Evolutionary conservation across 1,284 basidiomycete species (phyloP), one percentile per base, ranked within the genome.

Genomic region (Takashimella koratensis): DNA sequence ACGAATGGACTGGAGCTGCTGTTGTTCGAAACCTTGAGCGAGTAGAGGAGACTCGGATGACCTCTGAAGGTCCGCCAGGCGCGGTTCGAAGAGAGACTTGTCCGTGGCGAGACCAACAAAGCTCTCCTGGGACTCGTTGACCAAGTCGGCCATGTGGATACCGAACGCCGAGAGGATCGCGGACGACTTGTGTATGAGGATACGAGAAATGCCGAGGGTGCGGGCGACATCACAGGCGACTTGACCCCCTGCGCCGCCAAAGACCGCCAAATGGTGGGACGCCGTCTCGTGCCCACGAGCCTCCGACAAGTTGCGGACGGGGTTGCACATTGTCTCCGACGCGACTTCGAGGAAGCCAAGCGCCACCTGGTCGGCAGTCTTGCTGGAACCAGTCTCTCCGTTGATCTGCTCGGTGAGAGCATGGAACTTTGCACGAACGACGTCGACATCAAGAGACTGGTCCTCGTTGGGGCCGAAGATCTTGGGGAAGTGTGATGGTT

Each of bases 401-500:
- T 77, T 77, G 67, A 80, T 79, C 45, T 71, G 58, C 1, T 60
- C 47, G 5, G 70, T 67, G 2, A 80, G 63, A 8, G 59, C 55
- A 36, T 74, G 63, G 54, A 80, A 78, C 1, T 68, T 69, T 5
- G 53, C 39, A 5, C 53, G 56, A 5, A 70, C 72, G 0, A 36
- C 70, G 13, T 69, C 69, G 5, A 65, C 51, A 49, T 80, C 78
- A 20, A 80, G 63, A 3, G 75, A 75, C 54, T 77, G 59, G 57
- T 79, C 65, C 57, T 79, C 79, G 21, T 76, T 74, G n/a, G 74
- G 69, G 11, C 79, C 79, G 53, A 80, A 80, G 58, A 79, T 79
- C 40, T 52, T 55, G 12, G 60, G 45, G 62, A 36, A 36, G 30
- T 36, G 30, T 16, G 8, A 48, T 10, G 70, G 71, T 12, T 72